These are phyloP conservation scores for Aspergillus brunneoviolaceus DNA, from an alignment of 2,329 filamentous ascomycete genomes.

Conservation along the genomic window DNA sequence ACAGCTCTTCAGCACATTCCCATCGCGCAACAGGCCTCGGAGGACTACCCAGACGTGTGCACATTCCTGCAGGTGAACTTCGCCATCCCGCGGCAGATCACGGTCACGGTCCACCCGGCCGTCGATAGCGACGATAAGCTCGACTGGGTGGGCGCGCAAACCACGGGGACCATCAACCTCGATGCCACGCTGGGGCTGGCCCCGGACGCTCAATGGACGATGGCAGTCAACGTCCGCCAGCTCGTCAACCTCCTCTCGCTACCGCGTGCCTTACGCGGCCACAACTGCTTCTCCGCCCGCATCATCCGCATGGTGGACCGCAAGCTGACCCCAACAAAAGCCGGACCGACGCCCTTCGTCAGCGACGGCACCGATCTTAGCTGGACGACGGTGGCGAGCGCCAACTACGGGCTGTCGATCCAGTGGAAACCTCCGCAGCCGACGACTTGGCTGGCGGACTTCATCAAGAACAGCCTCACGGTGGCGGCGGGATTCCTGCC, in stretches of 20 bases:
- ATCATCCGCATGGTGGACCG: too few species aligned
- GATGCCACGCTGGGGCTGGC: not conserved
- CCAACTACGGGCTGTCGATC: too few species aligned
- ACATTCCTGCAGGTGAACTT: conserved; percentile 5
- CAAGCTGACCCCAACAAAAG: too few species aligned
- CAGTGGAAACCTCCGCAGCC: too few species aligned
- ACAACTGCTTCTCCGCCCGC: too few species aligned
- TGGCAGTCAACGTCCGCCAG: conserved; percentile 1
- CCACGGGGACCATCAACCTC: not conserved
- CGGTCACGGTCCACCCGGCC: not conserved
- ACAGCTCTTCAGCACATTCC: not conserved
- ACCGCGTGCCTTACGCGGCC: not conserved
- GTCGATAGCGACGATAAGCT: not conserved
- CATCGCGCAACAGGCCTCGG: conserved; percentile 1
- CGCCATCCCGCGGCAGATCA: not conserved
- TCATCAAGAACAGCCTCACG: too few species aligned
- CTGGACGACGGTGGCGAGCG: too few species aligned
- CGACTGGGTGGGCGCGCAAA: too few species aligned
- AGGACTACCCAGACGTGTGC: conserved; percentile 3
- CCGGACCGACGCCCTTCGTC: too few species aligned
- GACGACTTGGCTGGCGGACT: too few species aligned
- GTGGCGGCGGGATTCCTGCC: too few species aligned
- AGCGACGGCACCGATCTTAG: too few species aligned
- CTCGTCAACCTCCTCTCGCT: conserved; percentile 5
- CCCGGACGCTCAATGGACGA: not conserved